Percentiles rank a stretch among this genome's conserved stretches.
Evolutionary conservation across 148 eudicot species (phyloP).

Genomic region (Dysphania ambrosioides): DNA sequence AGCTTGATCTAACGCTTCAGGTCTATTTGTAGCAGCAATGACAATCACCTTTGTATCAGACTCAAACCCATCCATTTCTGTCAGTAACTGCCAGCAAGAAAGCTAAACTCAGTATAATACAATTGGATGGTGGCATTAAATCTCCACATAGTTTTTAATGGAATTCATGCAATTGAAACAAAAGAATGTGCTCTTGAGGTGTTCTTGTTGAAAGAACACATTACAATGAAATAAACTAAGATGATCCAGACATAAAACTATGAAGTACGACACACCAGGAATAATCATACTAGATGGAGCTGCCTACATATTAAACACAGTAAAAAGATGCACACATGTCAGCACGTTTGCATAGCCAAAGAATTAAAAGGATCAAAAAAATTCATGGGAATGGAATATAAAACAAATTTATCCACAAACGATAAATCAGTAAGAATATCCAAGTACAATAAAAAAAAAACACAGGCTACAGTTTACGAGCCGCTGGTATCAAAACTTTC

Average conservation of each 20-base stretch:
- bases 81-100: slow-evolving; percentile 55
- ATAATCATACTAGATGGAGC: background rate
- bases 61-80: slow-evolving; percentile 99
- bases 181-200: background rate
- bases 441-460: background rate
- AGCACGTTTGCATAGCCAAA: too few relatives aligned
- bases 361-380: too few relatives aligned
- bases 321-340: too few relatives aligned
- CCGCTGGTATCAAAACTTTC: background rate
- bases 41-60: slow-evolving; percentile 80
- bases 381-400: too few relatives aligned
- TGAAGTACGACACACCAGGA: background rate
- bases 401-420: background rate
- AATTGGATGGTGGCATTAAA: background rate
- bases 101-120: background rate
- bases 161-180: background rate
- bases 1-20: slow-evolving; percentile 95
- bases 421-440: background rate
- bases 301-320: background rate
- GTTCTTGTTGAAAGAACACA: background rate
- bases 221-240: too few relatives aligned
- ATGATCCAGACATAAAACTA: too few relatives aligned
- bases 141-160: background rate
- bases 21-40: slow-evolving; percentile 95
- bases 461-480: background rate